A percentile compares a stretch with the other conserved stretches of the same genome.
phyloP scores from a whole-genome alignment of 495 filamentous ascomycete genomes.

The Hypoxylon intermedium region DNA sequence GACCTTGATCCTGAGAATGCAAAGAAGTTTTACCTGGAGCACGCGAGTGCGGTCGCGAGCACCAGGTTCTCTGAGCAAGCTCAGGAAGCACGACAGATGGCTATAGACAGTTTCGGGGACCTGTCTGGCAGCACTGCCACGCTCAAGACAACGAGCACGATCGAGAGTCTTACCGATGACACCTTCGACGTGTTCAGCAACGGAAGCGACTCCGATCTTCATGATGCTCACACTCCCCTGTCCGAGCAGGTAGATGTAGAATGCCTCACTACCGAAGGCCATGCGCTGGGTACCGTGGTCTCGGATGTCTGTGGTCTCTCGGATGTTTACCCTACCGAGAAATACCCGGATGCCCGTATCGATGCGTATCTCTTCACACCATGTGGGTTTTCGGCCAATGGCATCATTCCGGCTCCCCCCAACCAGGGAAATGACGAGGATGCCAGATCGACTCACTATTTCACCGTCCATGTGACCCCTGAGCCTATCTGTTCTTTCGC shows the following conservation, averaged over 20 bases:
- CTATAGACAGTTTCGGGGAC: conserved; percentile 59
- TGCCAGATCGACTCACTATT: conserved; percentile 80
- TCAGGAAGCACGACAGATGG: conserved; percentile 61
- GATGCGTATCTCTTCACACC: conserved; percentile 97
- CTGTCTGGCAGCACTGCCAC: conserved; percentile 52
- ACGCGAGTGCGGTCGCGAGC: conserved; percentile 89
- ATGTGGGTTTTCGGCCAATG: conserved; percentile 98
- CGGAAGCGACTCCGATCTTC: conserved; percentile 67
- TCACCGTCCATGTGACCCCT: conserved; percentile 98
- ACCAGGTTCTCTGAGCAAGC: conserved; percentile 71
- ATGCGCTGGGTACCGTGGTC: conserved; percentile 90
- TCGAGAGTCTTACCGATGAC: conserved; percentile 51
- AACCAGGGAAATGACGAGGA: conserved; percentile 53
- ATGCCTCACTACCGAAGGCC: conserved; percentile 88
- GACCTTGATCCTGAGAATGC: conserved; percentile 92
- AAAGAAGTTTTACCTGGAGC: conserved; percentile 93
- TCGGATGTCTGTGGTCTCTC: conserved; percentile 89
- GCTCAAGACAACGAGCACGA: conserved; percentile 42
- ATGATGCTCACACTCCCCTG: conserved; percentile 63
- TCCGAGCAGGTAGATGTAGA: conserved; percentile 67
- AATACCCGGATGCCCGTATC: conserved; percentile 91
- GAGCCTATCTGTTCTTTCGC: conserved; percentile 99
- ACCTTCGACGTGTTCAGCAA: conserved; percentile 82
- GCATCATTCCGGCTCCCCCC: conserved; percentile 82
- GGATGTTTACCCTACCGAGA: conserved; percentile 83